These are phyloP conservation scores for Baudoinia panamericana DNA, from an alignment of 495 filamentous ascomycete genomes.

Conservation along the genomic window DNA sequence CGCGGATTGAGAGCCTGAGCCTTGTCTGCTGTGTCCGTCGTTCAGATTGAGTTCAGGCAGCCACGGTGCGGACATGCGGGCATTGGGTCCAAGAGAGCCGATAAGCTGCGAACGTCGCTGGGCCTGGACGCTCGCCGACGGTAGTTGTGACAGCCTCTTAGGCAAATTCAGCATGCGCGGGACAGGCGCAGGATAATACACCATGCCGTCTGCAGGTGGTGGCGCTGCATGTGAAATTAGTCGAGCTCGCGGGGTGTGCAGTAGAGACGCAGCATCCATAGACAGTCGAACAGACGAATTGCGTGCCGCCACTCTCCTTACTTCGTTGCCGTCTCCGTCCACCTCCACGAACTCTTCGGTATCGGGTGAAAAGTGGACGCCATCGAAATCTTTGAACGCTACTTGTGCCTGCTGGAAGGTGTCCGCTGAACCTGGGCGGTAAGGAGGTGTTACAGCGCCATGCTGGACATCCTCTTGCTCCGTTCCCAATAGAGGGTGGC, in stretches of 20 bases:
- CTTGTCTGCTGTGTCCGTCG: constrained; percentile 2
- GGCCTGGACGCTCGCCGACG: constrained; percentile 46
- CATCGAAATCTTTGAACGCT: constrained; percentile 87
- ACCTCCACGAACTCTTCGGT: constrained; percentile 24
- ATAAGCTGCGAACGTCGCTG: constrained; percentile 48
- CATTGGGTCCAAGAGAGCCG: constrained; percentile 29
- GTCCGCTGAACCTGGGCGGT: constrained; percentile 42
- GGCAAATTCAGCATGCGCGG: constrained; percentile 88
- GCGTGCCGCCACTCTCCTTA: constrained; percentile 17
- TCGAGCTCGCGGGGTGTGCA: constrained; percentile 30
- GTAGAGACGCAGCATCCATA: constrained; percentile 23
- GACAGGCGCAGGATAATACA: constrained; percentile 91
- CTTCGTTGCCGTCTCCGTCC: constrained; percentile 26
- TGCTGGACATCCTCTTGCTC: background rate
- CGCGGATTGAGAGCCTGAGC: background rate
- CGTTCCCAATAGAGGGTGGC: background rate
- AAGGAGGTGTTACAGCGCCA: constrained; percentile 21
- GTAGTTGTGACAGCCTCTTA: constrained; percentile 67
- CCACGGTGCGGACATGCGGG: constrained; percentile 38
- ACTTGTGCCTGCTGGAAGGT: constrained; percentile 53
- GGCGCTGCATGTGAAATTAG: constrained; percentile 47
- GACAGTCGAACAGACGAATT: constrained; percentile 12
- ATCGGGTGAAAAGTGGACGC: constrained; percentile 61
- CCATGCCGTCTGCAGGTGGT: constrained; percentile 58
- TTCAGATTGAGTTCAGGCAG: constrained; percentile 33